These are phyloP conservation scores for Sporobolomyces pararoseus DNA, from an alignment of 768 basidiomycete species.

Conservation along the genomic window DNA sequence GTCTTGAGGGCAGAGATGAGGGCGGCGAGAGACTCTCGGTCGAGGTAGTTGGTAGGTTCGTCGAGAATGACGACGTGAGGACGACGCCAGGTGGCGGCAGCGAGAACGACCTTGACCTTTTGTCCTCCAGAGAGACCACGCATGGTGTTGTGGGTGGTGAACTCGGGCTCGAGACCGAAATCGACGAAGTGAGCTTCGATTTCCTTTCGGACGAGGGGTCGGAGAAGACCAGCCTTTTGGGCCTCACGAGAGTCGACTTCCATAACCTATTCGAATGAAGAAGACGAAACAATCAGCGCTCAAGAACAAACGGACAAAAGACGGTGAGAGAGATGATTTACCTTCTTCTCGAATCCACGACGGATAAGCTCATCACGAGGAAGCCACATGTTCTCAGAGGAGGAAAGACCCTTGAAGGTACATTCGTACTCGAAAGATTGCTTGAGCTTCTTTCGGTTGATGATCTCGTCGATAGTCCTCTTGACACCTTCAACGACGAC, in stretches of 20 bases:
- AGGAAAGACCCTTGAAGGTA: constrained; percentile 60
- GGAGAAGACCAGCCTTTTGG: constrained; percentile 90
- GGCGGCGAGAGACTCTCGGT: constrained; percentile 97
- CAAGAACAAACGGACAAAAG: constrained; percentile 50
- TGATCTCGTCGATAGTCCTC: constrained; percentile 74
- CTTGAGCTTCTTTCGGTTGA: constrained; percentile 82
- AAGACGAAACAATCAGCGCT: constrained; percentile 81
- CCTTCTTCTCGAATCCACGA: constrained; percentile 85
- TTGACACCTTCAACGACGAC: constrained; percentile 86
- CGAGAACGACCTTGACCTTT: constrained; percentile 90
- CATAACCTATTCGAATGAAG: constrained; percentile 69
- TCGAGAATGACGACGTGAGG: constrained; percentile 96
- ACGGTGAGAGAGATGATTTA: constrained; percentile 55
- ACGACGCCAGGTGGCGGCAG: constrained; percentile 83
- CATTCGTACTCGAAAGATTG: constrained; percentile 77
- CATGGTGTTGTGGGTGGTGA: constrained; percentile 99
- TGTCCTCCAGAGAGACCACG: constrained; percentile 93
- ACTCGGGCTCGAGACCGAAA: constrained; percentile 98
- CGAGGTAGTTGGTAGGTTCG: constrained; percentile 87
- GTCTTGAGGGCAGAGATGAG: constrained; percentile 96
- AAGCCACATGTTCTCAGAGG: constrained; percentile 92
- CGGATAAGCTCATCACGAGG: constrained; percentile 77
- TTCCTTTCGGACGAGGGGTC: constrained; percentile 96
- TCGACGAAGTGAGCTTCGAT: constrained; percentile 98
- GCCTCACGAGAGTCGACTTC: constrained; percentile 75